phyloP scores from a whole-genome alignment of 306 rosid species.

The Quillaja saponaria region DNA sequence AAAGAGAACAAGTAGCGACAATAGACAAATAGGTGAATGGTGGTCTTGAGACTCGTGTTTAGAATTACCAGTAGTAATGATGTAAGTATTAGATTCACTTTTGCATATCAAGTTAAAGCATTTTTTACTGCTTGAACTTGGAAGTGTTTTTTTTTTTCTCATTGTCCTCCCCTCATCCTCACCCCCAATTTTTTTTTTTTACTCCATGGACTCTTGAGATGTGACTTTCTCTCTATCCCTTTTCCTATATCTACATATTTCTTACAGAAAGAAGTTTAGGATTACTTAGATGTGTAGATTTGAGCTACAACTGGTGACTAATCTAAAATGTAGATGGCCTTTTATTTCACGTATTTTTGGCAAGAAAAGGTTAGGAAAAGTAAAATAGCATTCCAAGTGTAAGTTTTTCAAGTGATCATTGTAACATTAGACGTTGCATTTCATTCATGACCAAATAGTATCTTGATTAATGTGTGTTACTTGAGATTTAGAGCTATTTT shows the following conservation, averaged over 20 bases:
- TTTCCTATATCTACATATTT: too few relatives aligned
- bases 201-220: neutral
- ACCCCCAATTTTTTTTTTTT: too few relatives aligned
- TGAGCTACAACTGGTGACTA: neutral
- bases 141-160: conserved; percentile 7
- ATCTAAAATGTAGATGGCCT: neutral
- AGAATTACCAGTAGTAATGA: conserved; percentile 89
- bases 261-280: too few relatives aligned
- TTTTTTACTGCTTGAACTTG: neutral
- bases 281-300: neutral
- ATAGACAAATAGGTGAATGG: conserved; percentile 92
- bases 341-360: neutral
- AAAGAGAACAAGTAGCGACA: conserved; percentile 73
- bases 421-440: neutral
- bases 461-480: conserved; percentile 7
- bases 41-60: conserved; percentile 76
- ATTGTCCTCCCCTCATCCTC: too few relatives aligned
- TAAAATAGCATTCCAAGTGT: conserved; percentile 15
- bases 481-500: too few relatives aligned
- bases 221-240: too few relatives aligned
- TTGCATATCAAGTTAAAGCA: neutral
- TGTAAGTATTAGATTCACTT: conserved; percentile 52
- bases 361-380: neutral
- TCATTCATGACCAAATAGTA: neutral
- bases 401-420: neutral